These are phyloP conservation scores for Cytospora paraplurivora DNA, from an alignment of 2,329 filamentous ascomycete genomes.

Conservation along the genomic window DNA sequence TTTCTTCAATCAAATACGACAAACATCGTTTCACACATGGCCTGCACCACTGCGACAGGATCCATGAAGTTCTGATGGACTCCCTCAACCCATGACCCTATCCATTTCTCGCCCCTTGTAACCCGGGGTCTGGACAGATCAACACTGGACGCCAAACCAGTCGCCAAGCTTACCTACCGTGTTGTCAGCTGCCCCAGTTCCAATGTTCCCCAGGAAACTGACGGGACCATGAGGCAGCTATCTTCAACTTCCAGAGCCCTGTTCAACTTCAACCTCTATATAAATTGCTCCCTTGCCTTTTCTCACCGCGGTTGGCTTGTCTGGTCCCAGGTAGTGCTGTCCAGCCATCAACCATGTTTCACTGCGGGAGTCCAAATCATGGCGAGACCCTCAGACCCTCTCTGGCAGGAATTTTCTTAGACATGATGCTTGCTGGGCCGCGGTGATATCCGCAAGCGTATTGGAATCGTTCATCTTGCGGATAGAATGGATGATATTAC, in stretches of 20 bases:
- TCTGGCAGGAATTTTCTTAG: slow-evolving; percentile 10
- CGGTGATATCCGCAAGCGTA: slow-evolving; percentile 16
- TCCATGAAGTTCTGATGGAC: neutral
- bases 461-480: slow-evolving; percentile 13
- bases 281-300: neutral
- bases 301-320: neutral
- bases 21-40: neutral
- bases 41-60: neutral
- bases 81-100: too few relatives aligned
- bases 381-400: slow-evolving; percentile 9
- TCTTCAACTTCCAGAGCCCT: too few relatives aligned
- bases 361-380: slow-evolving; percentile 11
- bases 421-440: slow-evolving; percentile 19
- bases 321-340: neutral
- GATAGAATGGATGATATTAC: slow-evolving; percentile 20
- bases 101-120: neutral
- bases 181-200: neutral
- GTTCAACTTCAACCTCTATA: too few relatives aligned
- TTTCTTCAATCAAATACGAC: neutral
- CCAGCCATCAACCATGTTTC: neutral
- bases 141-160: neutral
- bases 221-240: neutral
- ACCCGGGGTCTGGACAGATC: neutral
- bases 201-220: neutral
- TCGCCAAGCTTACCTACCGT: neutral